These are phyloP conservation scores for Kalmanozyma brasiliensis DNA, from an alignment of 1,284 basidiomycete genomes.

Conservation along the genomic window DNA sequence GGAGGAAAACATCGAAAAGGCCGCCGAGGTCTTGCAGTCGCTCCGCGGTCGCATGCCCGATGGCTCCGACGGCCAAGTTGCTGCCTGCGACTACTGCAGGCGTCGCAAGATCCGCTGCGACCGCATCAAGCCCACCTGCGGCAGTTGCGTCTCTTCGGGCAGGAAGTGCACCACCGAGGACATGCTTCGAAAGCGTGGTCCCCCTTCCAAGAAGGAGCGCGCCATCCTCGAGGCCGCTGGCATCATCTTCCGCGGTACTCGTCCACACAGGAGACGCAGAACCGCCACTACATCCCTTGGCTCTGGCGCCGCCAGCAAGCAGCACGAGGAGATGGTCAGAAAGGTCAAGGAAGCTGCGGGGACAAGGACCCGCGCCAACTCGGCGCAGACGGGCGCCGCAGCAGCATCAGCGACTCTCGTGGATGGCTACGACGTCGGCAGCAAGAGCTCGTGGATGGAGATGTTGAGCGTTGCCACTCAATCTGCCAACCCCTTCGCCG, in stretches of 20 bases:
- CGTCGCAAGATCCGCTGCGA: constrained; percentile 52
- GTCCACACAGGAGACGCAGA: constrained; percentile 42
- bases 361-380: constrained; percentile 29
- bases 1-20: constrained; percentile 48
- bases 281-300: constrained; percentile 44
- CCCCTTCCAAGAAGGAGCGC: constrained; percentile 48
- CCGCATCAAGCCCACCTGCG: constrained; percentile 51
- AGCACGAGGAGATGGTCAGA: constrained; percentile 34
- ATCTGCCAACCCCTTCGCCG: constrained; percentile 35
- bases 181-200: constrained; percentile 51
- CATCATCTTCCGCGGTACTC: constrained; percentile 48
- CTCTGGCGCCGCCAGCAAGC: constrained; percentile 36
- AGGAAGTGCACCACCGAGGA: constrained; percentile 52
- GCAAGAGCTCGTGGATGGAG: constrained; percentile 46
- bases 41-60: constrained; percentile 46
- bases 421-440: constrained; percentile 7
- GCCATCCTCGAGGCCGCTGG: constrained; percentile 47
- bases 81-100: constrained; percentile 47
- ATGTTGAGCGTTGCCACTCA: constrained; percentile 41
- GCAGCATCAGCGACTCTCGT: constrained; percentile 1
- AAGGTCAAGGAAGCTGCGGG: constrained; percentile 36
- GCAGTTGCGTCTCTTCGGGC: constrained; percentile 33
- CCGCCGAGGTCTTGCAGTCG: constrained; percentile 38
- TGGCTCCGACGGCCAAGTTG: constrained; percentile 48
- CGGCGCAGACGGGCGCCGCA: constrained; percentile 26